Evolutionary conservation across 257 asterid genomes (phyloP).

Genomic region (Capsicum baccatum): DNA sequence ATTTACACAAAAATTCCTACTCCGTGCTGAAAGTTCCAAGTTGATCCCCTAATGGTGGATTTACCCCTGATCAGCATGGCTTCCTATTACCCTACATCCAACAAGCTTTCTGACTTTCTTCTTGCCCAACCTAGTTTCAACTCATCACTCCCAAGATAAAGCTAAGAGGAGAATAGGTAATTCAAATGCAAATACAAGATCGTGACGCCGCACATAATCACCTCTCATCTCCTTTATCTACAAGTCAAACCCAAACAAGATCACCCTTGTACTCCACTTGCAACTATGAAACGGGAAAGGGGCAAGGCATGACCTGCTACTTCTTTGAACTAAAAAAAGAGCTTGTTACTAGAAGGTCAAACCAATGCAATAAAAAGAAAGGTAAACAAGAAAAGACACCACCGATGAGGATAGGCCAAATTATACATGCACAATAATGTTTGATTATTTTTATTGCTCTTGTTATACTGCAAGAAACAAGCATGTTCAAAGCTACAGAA

Average conservation of each 20-base stretch:
- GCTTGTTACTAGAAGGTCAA: neutral
- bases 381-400: slow-evolving; percentile 20
- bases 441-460: neutral
- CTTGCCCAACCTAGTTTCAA: slow-evolving; percentile 14
- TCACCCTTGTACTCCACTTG: slow-evolving; percentile 4
- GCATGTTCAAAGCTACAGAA: slow-evolving; percentile 20
- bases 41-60: neutral
- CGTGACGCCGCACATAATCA: neutral
- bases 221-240: neutral
- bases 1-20: neutral
- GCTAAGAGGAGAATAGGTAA: slow-evolving; percentile 12
- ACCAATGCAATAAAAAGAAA: neutral
- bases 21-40: neutral
- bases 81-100: slow-evolving; percentile 7
- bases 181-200: slow-evolving; percentile 7
- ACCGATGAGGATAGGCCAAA: slow-evolving; percentile 4
- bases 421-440: neutral
- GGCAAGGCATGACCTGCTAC: neutral
- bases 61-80: slow-evolving; percentile 14
- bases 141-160: neutral
- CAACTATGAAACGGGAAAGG: neutral
- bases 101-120: slow-evolving; percentile 13
- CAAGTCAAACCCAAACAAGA: slow-evolving; percentile 22
- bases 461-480: neutral
- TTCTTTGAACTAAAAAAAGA: neutral